These are phyloP conservation scores for Tylopilus plumbeoviolaceoides DNA, from an alignment of 768 basidiomycete species.

Conservation along the genomic window DNA sequence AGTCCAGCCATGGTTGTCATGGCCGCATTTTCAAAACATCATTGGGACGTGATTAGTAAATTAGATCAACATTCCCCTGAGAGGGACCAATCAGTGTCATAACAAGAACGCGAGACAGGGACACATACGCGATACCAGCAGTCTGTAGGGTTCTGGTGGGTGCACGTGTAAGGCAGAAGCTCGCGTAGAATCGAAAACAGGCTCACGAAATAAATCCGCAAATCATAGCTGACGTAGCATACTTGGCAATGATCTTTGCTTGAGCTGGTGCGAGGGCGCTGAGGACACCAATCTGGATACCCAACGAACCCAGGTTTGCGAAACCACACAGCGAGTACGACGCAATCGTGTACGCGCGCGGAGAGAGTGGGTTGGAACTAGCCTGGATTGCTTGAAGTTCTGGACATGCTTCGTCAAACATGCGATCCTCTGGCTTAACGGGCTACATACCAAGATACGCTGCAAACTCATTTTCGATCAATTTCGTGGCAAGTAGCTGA, in stretches of 20 bases:
- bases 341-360: slow-evolving; percentile 76
- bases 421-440: not conserved
- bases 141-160: slow-evolving; percentile 46
- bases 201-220: slow-evolving; percentile 60
- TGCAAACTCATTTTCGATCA: slow-evolving; percentile 84
- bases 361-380: slow-evolving; percentile 52
- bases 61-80: slow-evolving; percentile 46
- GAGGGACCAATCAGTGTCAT: slow-evolving; percentile 15
- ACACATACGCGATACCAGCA: slow-evolving; percentile 53
- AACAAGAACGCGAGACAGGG: not conserved
- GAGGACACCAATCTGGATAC: slow-evolving; percentile 81
- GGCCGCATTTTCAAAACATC: not conserved
- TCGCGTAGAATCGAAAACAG: not conserved
- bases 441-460: slow-evolving; percentile 50
- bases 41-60: not conserved
- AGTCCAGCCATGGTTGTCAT: not conserved
- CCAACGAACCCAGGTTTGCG: slow-evolving; percentile 80
- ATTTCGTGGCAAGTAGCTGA: slow-evolving; percentile 79
- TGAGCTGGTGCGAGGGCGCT: slow-evolving; percentile 66
- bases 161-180: not conserved
- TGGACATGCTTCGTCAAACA: slow-evolving; percentile 7
- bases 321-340: slow-evolving; percentile 91
- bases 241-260: slow-evolving; percentile 63
- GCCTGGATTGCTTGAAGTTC: slow-evolving; percentile 45
- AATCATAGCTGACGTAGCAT: slow-evolving; percentile 66